Evolutionary conservation across 2,329 filamentous ascomycete genomes (phyloP).

Genomic region (Sclerotinia spermophila): DNA sequence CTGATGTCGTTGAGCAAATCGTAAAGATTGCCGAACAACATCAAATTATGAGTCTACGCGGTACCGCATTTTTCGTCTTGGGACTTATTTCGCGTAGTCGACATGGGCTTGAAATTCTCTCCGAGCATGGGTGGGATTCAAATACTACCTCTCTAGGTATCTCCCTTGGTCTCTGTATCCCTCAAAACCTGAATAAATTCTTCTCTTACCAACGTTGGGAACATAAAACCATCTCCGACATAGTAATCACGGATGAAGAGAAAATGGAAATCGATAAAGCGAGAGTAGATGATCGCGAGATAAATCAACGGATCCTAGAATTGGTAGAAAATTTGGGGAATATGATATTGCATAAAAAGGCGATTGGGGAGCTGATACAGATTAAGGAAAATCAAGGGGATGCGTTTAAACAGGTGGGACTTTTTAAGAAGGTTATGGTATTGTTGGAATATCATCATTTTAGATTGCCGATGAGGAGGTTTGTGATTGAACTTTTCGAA

Average conservation of each 20-base stretch:
- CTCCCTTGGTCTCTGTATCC: conserved; percentile 84
- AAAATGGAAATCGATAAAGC: conserved; percentile 46
- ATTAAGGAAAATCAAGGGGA: conserved; percentile 71
- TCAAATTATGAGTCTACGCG: conserved; percentile 86
- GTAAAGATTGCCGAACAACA: conserved; percentile 84
- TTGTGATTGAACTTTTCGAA: conserved; percentile 92
- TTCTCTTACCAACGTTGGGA: conserved; percentile 67
- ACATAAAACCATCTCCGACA: conserved; percentile 34
- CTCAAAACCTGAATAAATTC: conserved; percentile 70
- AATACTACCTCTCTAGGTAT: conserved; percentile 79
- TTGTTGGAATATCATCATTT: conserved; percentile 89
- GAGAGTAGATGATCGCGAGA: conserved; percentile 53
- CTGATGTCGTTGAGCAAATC: conserved; percentile 82
- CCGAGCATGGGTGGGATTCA: conserved; percentile 88
- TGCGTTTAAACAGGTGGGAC: conserved; percentile 68
- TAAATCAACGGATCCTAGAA: conserved; percentile 73
- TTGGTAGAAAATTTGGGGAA: conserved; percentile 87
- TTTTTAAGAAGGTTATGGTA: conserved; percentile 83
- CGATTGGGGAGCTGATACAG: conserved; percentile 75
- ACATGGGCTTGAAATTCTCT: conserved; percentile 87
- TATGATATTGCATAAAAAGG: conserved; percentile 85
- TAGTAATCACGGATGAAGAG: conserved; percentile 42
- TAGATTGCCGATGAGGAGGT: conserved; percentile 77
- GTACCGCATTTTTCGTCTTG: conserved; percentile 94
- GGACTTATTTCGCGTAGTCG: conserved; percentile 88